Conservation (phyloP, 768 basidiomycete genomes). For the Dioszegia hungarica region DNA sequence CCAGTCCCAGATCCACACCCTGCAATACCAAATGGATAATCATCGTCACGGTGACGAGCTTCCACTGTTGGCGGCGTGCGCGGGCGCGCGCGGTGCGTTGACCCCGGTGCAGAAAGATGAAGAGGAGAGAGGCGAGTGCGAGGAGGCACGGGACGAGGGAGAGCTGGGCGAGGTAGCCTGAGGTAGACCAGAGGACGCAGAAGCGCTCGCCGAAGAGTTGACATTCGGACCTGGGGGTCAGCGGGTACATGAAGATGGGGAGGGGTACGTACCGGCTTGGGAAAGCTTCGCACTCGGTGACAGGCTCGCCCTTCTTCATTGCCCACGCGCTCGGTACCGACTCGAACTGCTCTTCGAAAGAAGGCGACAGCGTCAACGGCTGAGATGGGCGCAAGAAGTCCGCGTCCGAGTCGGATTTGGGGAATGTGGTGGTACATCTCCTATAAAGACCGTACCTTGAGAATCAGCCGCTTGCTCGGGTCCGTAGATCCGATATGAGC, state of each 20-base stretch:
- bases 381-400: constrained; percentile 34
- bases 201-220: constrained; percentile 42
- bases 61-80: constrained; percentile 44
- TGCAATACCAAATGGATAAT: constrained; percentile 43
- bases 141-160: constrained; percentile 43
- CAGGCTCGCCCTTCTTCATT: constrained; percentile 29
- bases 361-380: constrained; percentile 7
- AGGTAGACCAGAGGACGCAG: constrained; percentile 40
- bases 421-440: constrained; percentile 40
- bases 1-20: constrained; percentile 37
- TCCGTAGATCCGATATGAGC: too few species aligned
- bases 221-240: constrained; percentile 41
- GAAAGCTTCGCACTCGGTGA: constrained; percentile 38
- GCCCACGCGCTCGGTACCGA: not conserved
- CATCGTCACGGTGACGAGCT: constrained; percentile 46
- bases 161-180: constrained; percentile 47
- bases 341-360: not conserved
- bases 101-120: constrained; percentile 46
- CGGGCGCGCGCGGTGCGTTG: constrained; percentile 37
- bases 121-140: constrained; percentile 36
- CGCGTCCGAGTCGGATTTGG: constrained; percentile 24
- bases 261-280: constrained; percentile 32
- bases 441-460: constrained; percentile 45
- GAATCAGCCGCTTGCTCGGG: too few species aligned
- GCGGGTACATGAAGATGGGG: not conserved